Base-by-base conservation (phyloP, 805 yeast species). In the Clavispora carvajalis region DNA sequence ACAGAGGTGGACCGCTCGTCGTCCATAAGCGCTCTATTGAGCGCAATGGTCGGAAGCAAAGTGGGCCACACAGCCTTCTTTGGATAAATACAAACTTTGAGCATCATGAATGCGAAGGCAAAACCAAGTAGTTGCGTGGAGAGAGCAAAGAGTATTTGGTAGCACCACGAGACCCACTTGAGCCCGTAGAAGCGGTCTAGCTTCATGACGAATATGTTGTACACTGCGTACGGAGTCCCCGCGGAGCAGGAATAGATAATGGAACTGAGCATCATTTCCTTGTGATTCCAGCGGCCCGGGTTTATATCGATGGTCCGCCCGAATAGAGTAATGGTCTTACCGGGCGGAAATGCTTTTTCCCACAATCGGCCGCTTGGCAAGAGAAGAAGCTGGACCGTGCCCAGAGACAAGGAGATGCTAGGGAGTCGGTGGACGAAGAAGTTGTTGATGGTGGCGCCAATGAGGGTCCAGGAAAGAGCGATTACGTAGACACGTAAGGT, bases 91-190 rank as follows among this genome's bases (percentile, higher is more conserved):
- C 72, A 69, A 23, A 81, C 74, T 44, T 75, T 73, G 52, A 83
- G 71, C 69, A 80, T 69, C 16, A 81, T 52, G 37, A 84, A 82
- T 5, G 87, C 85, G 55, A 82, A 72, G 1, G 85, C 81, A 52
- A 79, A 76, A 18, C 88, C 89, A 48, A 82, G 60, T 45, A 76
- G 77, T 53, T 80, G 82, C 2, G 85, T 69, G 2, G 82, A 69
- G 4, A 79, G 47, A 1, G 75, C 60, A 24, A 81, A 63, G 25
- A 78, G 48, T 11, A 79, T 48, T 57, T 78, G 81, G 57, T 71
- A 82, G 1, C 79, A 74, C 57, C 74, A 69, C 12, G 61, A 47
- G 24, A 65, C 71, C 74, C 74, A 69, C 34, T 63, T 59, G 33
- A 67, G 54, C 3, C 69, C 71, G 46, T 69, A 69, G 44, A 69